phyloP scores from a whole-genome alignment of 31 red algal genomes.

The Pterothamnion heteromorphum region DNA sequence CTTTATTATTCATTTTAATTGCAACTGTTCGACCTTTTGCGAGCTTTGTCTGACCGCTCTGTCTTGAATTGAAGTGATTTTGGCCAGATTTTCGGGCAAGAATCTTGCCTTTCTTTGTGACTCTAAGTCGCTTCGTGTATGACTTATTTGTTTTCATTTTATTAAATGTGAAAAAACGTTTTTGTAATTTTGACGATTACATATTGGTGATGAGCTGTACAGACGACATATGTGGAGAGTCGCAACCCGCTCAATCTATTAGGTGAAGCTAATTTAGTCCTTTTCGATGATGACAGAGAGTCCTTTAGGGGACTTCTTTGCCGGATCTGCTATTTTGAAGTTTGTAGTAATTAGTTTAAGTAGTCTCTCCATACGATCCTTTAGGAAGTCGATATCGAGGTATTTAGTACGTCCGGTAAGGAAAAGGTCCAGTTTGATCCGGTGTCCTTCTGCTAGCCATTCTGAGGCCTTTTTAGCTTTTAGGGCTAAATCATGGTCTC shows the following conservation, averaged over 20 bases:
- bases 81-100: background rate
- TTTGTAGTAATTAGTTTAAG: background rate
- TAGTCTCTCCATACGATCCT: background rate
- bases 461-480: background rate
- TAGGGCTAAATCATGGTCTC: background rate
- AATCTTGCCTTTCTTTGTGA: background rate
- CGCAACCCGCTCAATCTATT: no score
- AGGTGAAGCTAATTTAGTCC: no score
- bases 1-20: background rate
- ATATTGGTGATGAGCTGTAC: no score
- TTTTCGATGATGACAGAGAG: background rate
- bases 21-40: background rate
- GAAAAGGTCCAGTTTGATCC: background rate
- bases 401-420: background rate
- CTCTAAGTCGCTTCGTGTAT: no score
- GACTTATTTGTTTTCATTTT: no score
- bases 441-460: background rate
- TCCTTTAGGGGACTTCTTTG: background rate
- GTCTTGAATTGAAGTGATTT: background rate
- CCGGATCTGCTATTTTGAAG: background rate
- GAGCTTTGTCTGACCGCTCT: no score
- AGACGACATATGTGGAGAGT: no score
- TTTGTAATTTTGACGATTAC: no score
- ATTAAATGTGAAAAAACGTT: no score
- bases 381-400: background rate